Evolutionary conservation across 163 green algal genomes (phyloP).

Genomic region (Prototheca wickerhamii): DNA sequence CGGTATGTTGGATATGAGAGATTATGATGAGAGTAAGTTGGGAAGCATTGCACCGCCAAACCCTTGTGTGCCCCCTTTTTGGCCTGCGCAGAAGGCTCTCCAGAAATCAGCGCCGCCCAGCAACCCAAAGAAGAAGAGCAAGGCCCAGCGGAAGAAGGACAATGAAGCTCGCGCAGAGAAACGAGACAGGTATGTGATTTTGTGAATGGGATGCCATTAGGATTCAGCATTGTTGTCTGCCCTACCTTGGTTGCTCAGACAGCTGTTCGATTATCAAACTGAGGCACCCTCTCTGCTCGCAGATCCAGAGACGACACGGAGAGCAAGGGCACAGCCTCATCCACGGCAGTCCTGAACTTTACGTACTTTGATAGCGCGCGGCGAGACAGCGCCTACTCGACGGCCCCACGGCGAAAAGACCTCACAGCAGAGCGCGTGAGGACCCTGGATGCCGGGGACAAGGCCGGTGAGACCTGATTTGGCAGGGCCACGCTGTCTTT

Average conservation of each 20-base stretch:
- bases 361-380: conserved; percentile 11
- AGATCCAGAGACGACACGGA: conserved; percentile 1
- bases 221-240: not conserved
- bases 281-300: not conserved
- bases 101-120: too few species aligned
- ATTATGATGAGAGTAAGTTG: too few species aligned
- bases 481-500: too few species aligned
- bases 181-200: not conserved
- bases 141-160: conserved; percentile 13
- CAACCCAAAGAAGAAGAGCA: conserved; percentile 30
- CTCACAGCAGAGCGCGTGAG: not conserved
- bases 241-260: not conserved
- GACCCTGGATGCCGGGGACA: not conserved
- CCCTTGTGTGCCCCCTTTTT: not conserved
- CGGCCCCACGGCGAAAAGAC: not conserved
- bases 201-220: not conserved
- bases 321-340: conserved; percentile 1
- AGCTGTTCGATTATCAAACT: not conserved
- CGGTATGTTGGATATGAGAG: too few species aligned
- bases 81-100: not conserved
- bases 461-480: too few species aligned
- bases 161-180: conserved; percentile 18
- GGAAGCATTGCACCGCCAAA: not conserved
- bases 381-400: not conserved
- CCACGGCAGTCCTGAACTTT: conserved; percentile 28